Evolutionary conservation across 805 yeast species (phyloP).

Genomic region (Myxozyma monticola): DNA sequence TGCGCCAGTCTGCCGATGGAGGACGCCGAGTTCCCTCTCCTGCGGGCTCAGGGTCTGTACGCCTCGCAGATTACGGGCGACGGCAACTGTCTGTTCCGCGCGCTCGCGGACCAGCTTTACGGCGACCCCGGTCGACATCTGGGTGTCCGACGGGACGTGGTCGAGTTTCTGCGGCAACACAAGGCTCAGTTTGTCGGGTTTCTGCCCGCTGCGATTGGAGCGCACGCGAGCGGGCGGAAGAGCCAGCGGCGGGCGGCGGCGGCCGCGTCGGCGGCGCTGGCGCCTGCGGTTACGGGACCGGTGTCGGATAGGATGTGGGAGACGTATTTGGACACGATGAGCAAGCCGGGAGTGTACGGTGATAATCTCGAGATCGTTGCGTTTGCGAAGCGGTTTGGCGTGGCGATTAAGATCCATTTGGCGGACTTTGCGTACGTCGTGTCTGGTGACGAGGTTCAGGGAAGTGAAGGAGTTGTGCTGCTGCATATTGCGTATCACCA

Average conservation of each 20-base stretch:
- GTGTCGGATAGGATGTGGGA: slow-evolving; percentile 35
- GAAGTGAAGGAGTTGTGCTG: neutral
- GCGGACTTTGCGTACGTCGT: slow-evolving; percentile 41
- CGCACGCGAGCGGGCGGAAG: slow-evolving; percentile 11
- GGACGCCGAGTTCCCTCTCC: slow-evolving; percentile 40
- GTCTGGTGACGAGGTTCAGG: slow-evolving; percentile 13
- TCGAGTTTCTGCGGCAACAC: slow-evolving; percentile 38
- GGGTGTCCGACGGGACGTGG: slow-evolving; percentile 38
- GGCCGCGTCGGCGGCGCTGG: slow-evolving; percentile 8
- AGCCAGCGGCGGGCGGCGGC: slow-evolving; percentile 20
- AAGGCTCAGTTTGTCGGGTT: slow-evolving; percentile 34
- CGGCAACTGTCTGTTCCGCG: slow-evolving; percentile 47
- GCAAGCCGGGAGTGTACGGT: slow-evolving; percentile 44
- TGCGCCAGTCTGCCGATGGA: no score
- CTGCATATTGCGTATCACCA: slow-evolving; percentile 45
- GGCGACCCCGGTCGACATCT: slow-evolving; percentile 40
- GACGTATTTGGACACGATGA: slow-evolving; percentile 39
- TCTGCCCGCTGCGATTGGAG: slow-evolving; percentile 16
- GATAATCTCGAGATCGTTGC: slow-evolving; percentile 47
- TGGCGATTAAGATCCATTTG: slow-evolving; percentile 43
- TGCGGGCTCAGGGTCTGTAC: slow-evolving; percentile 39
- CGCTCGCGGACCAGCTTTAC: slow-evolving; percentile 43
- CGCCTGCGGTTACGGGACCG: neutral
- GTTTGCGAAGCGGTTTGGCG: slow-evolving; percentile 39
- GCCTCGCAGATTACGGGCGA: slow-evolving; percentile 44